These are phyloP conservation scores for Metschnikowia anglica DNA, from an alignment of 805 yeast species.

Conservation along the genomic window DNA sequence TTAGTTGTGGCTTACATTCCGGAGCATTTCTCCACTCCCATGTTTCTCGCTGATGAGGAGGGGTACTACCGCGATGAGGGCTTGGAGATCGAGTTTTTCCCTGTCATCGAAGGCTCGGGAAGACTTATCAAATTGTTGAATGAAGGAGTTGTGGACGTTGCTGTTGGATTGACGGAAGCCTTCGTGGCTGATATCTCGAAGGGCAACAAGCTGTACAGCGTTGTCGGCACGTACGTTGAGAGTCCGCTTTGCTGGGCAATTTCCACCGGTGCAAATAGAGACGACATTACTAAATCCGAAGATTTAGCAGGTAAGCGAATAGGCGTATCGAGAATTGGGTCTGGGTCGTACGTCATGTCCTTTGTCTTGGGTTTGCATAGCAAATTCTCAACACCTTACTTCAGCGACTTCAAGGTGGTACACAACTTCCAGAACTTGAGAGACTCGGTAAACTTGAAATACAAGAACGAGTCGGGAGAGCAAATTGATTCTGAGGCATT, in stretches of 20 bases:
- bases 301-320: slow-evolving; percentile 63
- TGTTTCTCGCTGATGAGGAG: slow-evolving; percentile 64
- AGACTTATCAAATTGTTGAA: slow-evolving; percentile 74
- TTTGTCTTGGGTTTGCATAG: slow-evolving; percentile 71
- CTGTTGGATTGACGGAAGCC: slow-evolving; percentile 89
- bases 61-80: slow-evolving; percentile 52
- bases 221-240: slow-evolving; percentile 79
- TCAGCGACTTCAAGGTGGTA: slow-evolving; percentile 53
- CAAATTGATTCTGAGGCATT: slow-evolving; percentile 65
- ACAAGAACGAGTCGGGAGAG: slow-evolving; percentile 32
- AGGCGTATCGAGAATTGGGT: slow-evolving; percentile 85
- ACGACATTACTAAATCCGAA: slow-evolving; percentile 49
- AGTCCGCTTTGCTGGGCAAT: slow-evolving; percentile 91
- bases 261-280: slow-evolving; percentile 66
- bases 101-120: slow-evolving; percentile 86
- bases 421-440: slow-evolving; percentile 74
- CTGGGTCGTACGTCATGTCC: slow-evolving; percentile 91
- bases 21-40: slow-evolving; percentile 88
- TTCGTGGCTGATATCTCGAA: slow-evolving; percentile 80
- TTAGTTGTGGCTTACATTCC: slow-evolving; percentile 78
- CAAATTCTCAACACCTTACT: slow-evolving; percentile 53
- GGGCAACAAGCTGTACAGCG: slow-evolving; percentile 61
- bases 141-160: slow-evolving; percentile 65
- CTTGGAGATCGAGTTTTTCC: slow-evolving; percentile 58
- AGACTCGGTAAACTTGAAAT: slow-evolving; percentile 66